A percentile compares a stretch with the other conserved stretches of the same genome.
Conservation (phyloP, 306 rosid species). For the Medicago arabica region DNA sequence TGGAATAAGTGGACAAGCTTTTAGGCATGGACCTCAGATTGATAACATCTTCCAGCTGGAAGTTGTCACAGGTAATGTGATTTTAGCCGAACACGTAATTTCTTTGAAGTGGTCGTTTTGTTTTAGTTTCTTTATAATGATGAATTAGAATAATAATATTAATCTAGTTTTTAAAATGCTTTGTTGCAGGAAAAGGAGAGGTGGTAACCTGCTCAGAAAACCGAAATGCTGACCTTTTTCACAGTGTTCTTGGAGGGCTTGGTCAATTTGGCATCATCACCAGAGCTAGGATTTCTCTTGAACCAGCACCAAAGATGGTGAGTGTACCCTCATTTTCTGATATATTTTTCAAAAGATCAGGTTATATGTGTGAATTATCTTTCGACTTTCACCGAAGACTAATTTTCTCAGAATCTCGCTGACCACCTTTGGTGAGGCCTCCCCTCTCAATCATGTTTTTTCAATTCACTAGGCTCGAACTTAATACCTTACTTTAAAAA, state of each 20-base stretch:
- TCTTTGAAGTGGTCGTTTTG: background rate
- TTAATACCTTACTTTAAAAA: background rate
- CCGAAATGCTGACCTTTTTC: conserved; percentile 74
- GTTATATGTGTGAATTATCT: background rate
- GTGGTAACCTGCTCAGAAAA: conserved; percentile 75
- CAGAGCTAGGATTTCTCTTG: conserved; percentile 84
- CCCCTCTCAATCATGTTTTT: background rate
- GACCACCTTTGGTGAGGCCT: background rate
- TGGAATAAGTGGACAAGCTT: conserved; percentile 96
- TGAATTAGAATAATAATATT: background rate
- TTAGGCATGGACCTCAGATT: conserved; percentile 95
- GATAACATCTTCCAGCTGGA: conserved; percentile 75
- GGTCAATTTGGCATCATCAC: conserved; percentile 98
- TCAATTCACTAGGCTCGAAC: background rate
- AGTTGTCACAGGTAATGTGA: conserved; percentile 73
- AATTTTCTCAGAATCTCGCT: background rate
- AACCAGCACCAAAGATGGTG: conserved; percentile 86
- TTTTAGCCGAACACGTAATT: no score
- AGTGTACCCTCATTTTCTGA: conserved; percentile 13
- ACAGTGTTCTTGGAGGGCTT: conserved; percentile 91
- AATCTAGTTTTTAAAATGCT: background rate
- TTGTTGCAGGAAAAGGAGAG: conserved; percentile 81
- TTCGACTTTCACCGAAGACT: background rate
- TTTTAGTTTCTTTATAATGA: background rate
- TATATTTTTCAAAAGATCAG: background rate